phyloP scores from a whole-genome alignment of 129 eudicot species.

The Glebionis coronaria region DNA sequence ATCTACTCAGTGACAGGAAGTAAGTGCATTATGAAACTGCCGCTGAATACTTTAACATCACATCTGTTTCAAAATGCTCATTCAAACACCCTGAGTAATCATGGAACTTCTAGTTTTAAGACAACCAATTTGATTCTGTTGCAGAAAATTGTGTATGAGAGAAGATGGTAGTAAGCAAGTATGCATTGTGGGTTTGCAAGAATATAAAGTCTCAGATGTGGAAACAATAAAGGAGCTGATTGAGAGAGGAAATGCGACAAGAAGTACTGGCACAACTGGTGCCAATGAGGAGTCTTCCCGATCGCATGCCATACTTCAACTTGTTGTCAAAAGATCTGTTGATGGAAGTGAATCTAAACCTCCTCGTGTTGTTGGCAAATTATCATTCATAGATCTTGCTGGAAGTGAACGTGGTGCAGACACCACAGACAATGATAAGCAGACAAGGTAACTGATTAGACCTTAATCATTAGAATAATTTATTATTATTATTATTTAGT shows the following conservation, averaged over 20 bases:
- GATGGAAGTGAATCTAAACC: constrained; percentile 94
- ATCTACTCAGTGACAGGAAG: constrained; percentile 88
- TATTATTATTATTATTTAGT: too few species aligned
- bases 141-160: constrained; percentile 92
- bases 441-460: constrained; percentile 88
- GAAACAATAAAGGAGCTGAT: constrained; percentile 91
- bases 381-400: constrained; percentile 97
- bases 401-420: constrained; percentile 99
- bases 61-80: too few species aligned
- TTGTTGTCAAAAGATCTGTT: constrained; percentile 65
- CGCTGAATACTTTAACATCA: too few species aligned
- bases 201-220: constrained; percentile 79
- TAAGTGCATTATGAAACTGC: constrained; percentile 28
- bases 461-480: too few species aligned
- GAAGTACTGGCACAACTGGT: constrained; percentile 99
- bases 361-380: constrained; percentile 87
- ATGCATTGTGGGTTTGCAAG: constrained; percentile 97
- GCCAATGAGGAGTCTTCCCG: constrained; percentile 99
- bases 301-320: constrained; percentile 98
- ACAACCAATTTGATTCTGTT: constrained; percentile 14
- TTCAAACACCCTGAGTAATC: background rate
- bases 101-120: background rate
- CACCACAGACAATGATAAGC: constrained; percentile 95
- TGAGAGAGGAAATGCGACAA: constrained; percentile 85
- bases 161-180: constrained; percentile 98